Base-by-base conservation (phyloP, 2,329 filamentous ascomycete species). In the Diaporthe longicolla region DNA sequence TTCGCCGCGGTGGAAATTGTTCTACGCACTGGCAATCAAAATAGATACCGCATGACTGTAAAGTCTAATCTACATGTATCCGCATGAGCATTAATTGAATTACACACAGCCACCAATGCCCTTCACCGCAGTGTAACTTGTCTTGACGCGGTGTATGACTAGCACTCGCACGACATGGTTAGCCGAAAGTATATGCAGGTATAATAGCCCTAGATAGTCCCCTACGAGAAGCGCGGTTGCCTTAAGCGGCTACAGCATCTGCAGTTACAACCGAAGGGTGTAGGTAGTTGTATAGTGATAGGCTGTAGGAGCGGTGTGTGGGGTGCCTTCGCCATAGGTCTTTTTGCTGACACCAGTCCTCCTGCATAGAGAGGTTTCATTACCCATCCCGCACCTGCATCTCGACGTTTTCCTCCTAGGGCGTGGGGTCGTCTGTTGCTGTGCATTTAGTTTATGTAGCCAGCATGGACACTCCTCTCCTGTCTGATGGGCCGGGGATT, bases 381-480 rank as follows among this genome's bases (percentile, higher is more conserved):
- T 52, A 13, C 21, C 52, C 29, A 29, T 66, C 43, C 43, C 26
- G 43, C 43, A 52, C 43, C 45, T 50, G 43, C 61, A 17, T 66
- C 43, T 11, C 13, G 45, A 50, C 61, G 29, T 15, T 19, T 11
- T 37, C 11, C 63, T 13, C 63, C 45, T 52, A 32, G 21, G 43
- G 32, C 21, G 63, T 52, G 63, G 63, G 45, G 45, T 50, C 26
- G 37, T 40, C 37, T 40, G 4, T 52, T 8, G 32, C n/a, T 37
- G 63, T 66, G 63, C 29, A 19, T 52, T n/a, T 37, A 21, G 45
- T 24, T 26, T 40, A 66, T 37, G 26, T 37, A 52, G 45, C 45
- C 43, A 50, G 21, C 40, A 66, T 66, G 63, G 45, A 66, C 45
- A 66, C 63, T 66, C 63, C 63, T 66, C 61, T 66, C n/a, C 43